Base-by-base conservation (phyloP, 129 eudicot genomes). In the Saussurea involucrata region DNA sequence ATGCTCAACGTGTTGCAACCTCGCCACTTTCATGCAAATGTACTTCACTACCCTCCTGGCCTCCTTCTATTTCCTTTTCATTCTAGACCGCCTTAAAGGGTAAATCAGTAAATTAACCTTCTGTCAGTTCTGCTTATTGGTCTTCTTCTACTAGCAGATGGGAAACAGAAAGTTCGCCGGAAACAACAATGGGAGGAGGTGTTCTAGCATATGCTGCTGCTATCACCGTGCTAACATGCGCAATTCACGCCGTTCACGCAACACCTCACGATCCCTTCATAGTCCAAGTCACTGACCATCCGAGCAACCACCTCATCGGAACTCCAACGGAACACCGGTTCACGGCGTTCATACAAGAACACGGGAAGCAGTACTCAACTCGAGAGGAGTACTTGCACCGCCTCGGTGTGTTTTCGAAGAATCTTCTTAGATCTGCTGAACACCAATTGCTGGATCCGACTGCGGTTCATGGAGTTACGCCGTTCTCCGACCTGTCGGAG, bases 381-480 rank as follows among this genome's bases (percentile, higher is more conserved):
- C 81, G 86, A 34, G 90, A 85, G 79, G 98, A 94, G 85, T 94
- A 94, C 81, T 63, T 87, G 24, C 91, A 86, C 85, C 90, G 98
- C 78, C 88, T 94, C 28, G 97, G 96, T 68, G 75, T 91, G 0
- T 94, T 94, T 68, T 88, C 83, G 12, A 76, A 64, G 61, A 93
- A 93, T 36, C 63, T 93, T 3, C 24, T 86, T 27, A 86, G 89
- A 86, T 97, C 98, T 0, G 95, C 87, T 6, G 97, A 91, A 84
- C 98, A 94, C 81, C 97, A 94, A 85, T 81, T 86, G 58, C 71
- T 94, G 76, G 98, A 94, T 78, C 98, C 96, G 13, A 87, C 88
- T 68, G 98, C 98, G 10, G 79, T 86, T 33, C 98, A 94, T 29
- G 98, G 98, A 1, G 92, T 94, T 0, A 94, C 97, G 21, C 91